phyloP scores from a whole-genome alignment of 345 rosid genomes.

The Populus ilicifolia region DNA sequence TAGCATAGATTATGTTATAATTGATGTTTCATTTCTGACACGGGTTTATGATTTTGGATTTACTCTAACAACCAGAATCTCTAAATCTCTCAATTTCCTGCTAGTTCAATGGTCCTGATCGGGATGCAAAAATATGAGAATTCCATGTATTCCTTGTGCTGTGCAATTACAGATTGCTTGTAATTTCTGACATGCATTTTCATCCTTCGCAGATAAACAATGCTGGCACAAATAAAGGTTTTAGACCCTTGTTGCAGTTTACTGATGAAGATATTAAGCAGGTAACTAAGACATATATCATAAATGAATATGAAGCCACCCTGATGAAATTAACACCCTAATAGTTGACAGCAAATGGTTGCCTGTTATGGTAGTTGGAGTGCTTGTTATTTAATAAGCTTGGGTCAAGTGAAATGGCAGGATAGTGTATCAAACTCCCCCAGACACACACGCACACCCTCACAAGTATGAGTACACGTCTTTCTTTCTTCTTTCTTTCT shows the following conservation, averaged over 20 bases:
- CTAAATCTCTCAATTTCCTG: neutral
- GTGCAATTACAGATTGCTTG: too few relatives aligned
- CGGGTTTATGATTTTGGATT: neutral
- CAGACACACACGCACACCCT: too few relatives aligned
- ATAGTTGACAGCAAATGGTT: too few relatives aligned
- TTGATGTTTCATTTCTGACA: neutral
- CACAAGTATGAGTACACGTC: too few relatives aligned
- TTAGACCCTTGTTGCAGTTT: constrained; percentile 81
- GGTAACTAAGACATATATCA: constrained; percentile 30
- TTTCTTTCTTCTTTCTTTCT: too few relatives aligned
- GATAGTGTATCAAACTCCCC: too few relatives aligned
- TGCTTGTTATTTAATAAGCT: too few relatives aligned
- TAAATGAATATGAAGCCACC: neutral
- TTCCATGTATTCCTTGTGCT: neutral
- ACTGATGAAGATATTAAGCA: constrained; percentile 80
- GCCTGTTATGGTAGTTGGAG: too few relatives aligned
- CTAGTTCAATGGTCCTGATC: neutral
- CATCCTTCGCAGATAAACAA: constrained; percentile 62
- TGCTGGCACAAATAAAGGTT: constrained; percentile 93
- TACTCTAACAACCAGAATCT: neutral
- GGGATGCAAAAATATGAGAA: neutral
- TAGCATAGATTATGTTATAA: neutral
- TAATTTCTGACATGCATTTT: too few relatives aligned
- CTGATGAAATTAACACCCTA: too few relatives aligned
- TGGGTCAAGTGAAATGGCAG: too few relatives aligned